These are phyloP conservation scores for Trypanosoma conorhini DNA, from an alignment of 208 protist species.

Conservation along the genomic window DNA sequence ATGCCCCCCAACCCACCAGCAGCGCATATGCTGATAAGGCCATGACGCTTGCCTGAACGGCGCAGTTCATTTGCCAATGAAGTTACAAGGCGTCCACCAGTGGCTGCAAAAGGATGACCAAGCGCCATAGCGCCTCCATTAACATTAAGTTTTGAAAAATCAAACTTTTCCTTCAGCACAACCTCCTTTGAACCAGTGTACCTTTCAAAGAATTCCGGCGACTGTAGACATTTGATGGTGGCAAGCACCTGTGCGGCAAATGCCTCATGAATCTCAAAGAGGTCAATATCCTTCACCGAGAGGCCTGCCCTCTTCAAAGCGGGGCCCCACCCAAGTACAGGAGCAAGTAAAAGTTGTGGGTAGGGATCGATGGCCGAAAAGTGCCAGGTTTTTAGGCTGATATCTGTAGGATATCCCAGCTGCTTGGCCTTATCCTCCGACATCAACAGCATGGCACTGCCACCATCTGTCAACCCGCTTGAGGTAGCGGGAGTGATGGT, in stretches of 20 bases:
- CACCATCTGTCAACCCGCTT: slow-evolving; percentile 81
- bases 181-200: slow-evolving; percentile 36
- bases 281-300: slow-evolving; percentile 76
- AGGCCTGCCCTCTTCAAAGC: slow-evolving; percentile 67
- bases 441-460: slow-evolving; percentile 81
- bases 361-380: slow-evolving; percentile 87
- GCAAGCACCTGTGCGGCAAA: slow-evolving; percentile 89
- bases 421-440: slow-evolving; percentile 80
- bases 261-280: slow-evolving; percentile 90
- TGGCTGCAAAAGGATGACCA: slow-evolving; percentile 89
- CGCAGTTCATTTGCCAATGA: slow-evolving; percentile 79
- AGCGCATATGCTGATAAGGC: slow-evolving; percentile 81
- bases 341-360: slow-evolving; percentile 84
- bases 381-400: slow-evolving; percentile 63
- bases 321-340: slow-evolving; percentile 78
- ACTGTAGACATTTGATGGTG: slow-evolving; percentile 68
- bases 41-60: slow-evolving; percentile 71
- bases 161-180: slow-evolving; percentile 48
- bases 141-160: slow-evolving; percentile 78
- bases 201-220: slow-evolving; percentile 71
- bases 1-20: slow-evolving; percentile 72
- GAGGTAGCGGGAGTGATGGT: slow-evolving; percentile 86
- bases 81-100: slow-evolving; percentile 80
- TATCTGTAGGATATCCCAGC: slow-evolving; percentile 74
- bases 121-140: slow-evolving; percentile 82